Evolutionary conservation across 352 stramenopile species (phyloP).

Genomic region (Phytophthora palmivora): DNA sequence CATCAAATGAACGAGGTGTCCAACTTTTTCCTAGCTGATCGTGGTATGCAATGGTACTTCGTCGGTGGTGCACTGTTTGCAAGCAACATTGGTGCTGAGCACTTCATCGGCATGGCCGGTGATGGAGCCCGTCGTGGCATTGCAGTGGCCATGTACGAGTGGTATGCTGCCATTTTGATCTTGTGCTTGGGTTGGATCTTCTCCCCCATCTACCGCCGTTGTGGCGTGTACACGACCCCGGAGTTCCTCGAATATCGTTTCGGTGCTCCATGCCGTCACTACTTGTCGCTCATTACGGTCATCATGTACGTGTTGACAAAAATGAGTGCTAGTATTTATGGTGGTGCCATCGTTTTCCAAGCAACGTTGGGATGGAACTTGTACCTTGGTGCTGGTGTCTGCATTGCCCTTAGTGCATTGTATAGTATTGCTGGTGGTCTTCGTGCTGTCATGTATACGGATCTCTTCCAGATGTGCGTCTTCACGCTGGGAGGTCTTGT

Average conservation of each 20-base stretch:
- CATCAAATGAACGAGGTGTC: constrained; percentile 43
- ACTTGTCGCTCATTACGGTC: constrained; percentile 62
- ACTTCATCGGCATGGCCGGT: constrained; percentile 78
- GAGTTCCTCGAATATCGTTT: constrained; percentile 64
- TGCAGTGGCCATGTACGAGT: constrained; percentile 71
- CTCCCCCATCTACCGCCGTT: constrained; percentile 66
- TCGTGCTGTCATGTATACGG: constrained; percentile 76
- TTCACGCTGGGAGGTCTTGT: constrained; percentile 68
- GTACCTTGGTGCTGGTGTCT: constrained; percentile 55
- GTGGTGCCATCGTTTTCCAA: constrained; percentile 67
- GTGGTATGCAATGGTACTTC: constrained; percentile 75
- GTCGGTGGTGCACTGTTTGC: constrained; percentile 67
- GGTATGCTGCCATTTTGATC: constrained; percentile 65
- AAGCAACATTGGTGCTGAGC: constrained; percentile 73
- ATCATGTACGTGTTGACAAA: constrained; percentile 79
- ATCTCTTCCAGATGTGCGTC: constrained; percentile 75
- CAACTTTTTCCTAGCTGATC: constrained; percentile 74
- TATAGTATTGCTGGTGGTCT: constrained; percentile 71
- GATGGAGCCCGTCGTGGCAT: constrained; percentile 65
- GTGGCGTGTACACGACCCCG: constrained; percentile 62
- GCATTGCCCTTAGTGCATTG: constrained; percentile 58
- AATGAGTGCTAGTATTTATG: constrained; percentile 77
- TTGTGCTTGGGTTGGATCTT: constrained; percentile 69
- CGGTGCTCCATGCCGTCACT: constrained; percentile 54
- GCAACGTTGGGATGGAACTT: constrained; percentile 69